phyloP scores from a whole-genome alignment of 2,329 filamentous ascomycete genomes.

The Cordyceps fumosorosea region DNA sequence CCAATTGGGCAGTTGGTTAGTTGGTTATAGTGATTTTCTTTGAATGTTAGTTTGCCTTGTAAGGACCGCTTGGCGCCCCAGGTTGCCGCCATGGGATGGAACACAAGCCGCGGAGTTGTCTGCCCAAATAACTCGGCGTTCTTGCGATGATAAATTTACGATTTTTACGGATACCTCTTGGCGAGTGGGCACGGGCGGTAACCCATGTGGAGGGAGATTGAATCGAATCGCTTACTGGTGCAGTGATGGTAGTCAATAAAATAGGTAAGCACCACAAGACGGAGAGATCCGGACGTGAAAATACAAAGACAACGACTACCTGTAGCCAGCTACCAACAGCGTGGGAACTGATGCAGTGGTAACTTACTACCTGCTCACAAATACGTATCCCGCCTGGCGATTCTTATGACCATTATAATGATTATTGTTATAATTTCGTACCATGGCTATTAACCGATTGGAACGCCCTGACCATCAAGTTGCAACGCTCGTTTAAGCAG shows the following conservation, averaged over 20 bases:
- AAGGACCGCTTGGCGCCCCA: neutral
- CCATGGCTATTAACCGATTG: too few relatives aligned
- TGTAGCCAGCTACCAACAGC: neutral
- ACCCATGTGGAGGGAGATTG: neutral
- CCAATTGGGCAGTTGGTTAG: too few relatives aligned
- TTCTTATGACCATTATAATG: neutral
- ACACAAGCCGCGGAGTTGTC: neutral
- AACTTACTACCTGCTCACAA: neutral
- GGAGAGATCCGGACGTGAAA: neutral
- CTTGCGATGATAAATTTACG: neutral
- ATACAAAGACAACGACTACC: neutral
- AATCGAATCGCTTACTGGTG: neutral
- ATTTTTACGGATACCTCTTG: neutral
- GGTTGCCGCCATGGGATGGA: neutral
- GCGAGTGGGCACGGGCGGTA: neutral
- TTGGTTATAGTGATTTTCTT: too few relatives aligned
- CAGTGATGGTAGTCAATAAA: neutral
- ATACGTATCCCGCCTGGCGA: neutral
- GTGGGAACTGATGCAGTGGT: neutral
- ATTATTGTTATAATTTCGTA: too few relatives aligned
- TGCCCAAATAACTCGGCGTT: neutral
- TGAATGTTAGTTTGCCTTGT: too few relatives aligned
- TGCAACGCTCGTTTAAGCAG: neutral
- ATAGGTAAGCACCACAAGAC: neutral
- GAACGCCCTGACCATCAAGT: too few relatives aligned